Evolutionary conservation across 2,329 filamentous ascomycete genomes (phyloP).

Genomic region (Coleophoma crateriformis): DNA sequence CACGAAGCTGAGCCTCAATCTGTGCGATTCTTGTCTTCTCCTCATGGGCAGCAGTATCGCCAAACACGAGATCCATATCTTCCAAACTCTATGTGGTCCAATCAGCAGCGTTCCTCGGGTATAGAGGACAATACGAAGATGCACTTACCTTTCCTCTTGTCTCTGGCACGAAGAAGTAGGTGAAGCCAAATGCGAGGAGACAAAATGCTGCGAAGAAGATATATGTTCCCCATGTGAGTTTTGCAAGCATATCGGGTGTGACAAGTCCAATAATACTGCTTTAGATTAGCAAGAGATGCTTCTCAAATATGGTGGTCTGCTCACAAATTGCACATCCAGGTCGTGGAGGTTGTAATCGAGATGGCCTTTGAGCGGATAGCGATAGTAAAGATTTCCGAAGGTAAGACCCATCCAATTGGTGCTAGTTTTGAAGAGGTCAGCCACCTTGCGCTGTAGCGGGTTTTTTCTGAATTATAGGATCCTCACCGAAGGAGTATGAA

Average conservation of each 20-base stretch:
- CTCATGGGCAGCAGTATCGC: constrained; percentile 30
- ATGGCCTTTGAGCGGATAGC: constrained; percentile 56
- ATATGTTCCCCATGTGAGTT: constrained; percentile 46
- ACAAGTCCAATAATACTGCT: constrained; percentile 38
- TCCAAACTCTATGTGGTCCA: constrained; percentile 35
- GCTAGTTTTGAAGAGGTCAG: constrained; percentile 40
- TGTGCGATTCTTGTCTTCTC: constrained; percentile 23
- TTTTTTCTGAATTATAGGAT: background rate
- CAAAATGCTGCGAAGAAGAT: constrained; percentile 55
- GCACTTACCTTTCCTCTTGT: constrained; percentile 38
- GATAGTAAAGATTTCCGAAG: constrained; percentile 53
- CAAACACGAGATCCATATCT: constrained; percentile 47
- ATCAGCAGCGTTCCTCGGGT: constrained; percentile 6
- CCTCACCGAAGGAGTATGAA: constrained; percentile 16
- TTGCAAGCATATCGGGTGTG: constrained; percentile 49
- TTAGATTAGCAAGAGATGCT: no score
- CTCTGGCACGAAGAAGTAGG: constrained; percentile 51
- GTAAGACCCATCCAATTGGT: constrained; percentile 49
- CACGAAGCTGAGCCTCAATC: constrained; percentile 15
- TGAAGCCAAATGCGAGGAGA: constrained; percentile 40
- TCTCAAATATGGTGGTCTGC: no score
- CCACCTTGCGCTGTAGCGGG: background rate
- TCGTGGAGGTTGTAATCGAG: constrained; percentile 49
- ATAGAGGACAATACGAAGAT: background rate
- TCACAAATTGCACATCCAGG: constrained; percentile 52